A percentile compares a stretch with the other conserved stretches of the same genome.
Evolutionary conservation across 2,329 filamentous ascomycete genomes (phyloP).

Genomic region (Cercospora zeae-maydis): DNA sequence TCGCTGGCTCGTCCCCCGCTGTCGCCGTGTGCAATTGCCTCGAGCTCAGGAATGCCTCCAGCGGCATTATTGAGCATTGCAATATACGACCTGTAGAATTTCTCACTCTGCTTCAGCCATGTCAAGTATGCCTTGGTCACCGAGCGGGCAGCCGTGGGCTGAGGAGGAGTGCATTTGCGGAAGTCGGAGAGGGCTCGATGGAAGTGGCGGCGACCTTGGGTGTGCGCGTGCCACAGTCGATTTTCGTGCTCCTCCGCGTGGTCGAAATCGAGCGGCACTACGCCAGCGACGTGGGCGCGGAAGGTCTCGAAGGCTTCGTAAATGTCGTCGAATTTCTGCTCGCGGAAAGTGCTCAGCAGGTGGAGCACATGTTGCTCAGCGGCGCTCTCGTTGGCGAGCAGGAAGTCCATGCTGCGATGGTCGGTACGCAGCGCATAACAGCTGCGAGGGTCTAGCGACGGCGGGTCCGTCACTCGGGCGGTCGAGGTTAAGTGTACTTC

Average conservation of each 20-base stretch:
- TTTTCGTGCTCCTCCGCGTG: constrained; percentile 64
- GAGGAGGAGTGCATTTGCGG: constrained; percentile 51
- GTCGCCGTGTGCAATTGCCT: constrained; percentile 49
- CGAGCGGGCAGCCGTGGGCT: constrained; percentile 66
- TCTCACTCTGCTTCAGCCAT: constrained; percentile 83
- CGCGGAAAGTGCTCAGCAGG: constrained; percentile 26
- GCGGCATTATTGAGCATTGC: constrained; percentile 66
- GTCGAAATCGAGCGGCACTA: constrained; percentile 69
- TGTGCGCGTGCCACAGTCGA: constrained; percentile 75
- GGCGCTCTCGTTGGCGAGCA: constrained; percentile 32
- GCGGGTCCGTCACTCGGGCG: constrained; percentile 11
- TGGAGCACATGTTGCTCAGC: constrained; percentile 30
- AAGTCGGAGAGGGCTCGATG: constrained; percentile 59
- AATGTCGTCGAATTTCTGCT: constrained; percentile 26
- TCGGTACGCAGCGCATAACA: constrained; percentile 28
- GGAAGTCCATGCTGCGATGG: constrained; percentile 33
- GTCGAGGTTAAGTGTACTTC: constrained; percentile 56
- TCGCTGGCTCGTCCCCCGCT: constrained; percentile 27
- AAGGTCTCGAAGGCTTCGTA: constrained; percentile 42
- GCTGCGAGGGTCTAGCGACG: constrained; percentile 21
- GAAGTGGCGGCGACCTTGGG: constrained; percentile 73
- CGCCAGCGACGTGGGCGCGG: constrained; percentile 67
- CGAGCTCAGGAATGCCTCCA: constrained; percentile 55
- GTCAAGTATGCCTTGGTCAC: constrained; percentile 75
- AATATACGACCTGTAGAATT: constrained; percentile 84